A percentile compares a stretch with the other conserved stretches of the same genome.
Evolutionary conservation across 257 asterid species (phyloP).

Genomic region (Lithospermum erythrorhizon): DNA sequence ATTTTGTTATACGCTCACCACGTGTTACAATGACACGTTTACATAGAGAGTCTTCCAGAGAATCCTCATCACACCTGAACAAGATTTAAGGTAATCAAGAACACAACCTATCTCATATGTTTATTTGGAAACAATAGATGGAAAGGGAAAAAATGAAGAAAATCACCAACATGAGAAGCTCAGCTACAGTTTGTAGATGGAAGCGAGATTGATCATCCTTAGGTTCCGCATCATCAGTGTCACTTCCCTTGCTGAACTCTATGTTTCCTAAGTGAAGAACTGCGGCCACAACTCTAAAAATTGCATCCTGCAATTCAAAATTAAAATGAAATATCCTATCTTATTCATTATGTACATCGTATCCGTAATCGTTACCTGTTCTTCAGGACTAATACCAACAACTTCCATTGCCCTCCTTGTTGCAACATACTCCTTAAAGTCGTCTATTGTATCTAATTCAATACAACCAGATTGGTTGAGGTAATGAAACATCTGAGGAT

Average conservation of each 20-base stretch:
- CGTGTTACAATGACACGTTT: conserved; percentile 20
- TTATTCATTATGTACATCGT: background rate
- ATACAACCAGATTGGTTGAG: conserved; percentile 20
- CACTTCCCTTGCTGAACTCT: conserved; percentile 18
- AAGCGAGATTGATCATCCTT: conserved; percentile 18
- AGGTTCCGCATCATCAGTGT: conserved; percentile 20
- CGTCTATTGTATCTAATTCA: conserved; percentile 16
- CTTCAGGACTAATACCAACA: conserved; percentile 17
- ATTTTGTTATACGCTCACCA: conserved; percentile 18
- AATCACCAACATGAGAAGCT: conserved; percentile 13
- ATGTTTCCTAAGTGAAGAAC: conserved; percentile 21
- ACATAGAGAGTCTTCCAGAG: conserved; percentile 21
- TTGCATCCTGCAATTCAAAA: conserved; percentile 16
- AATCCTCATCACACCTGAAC: conserved; percentile 20
- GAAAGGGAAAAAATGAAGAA: background rate
- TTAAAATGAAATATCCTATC: background rate
- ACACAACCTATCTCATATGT: background rate
- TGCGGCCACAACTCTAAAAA: conserved; percentile 24
- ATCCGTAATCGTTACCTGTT: conserved; percentile 11
- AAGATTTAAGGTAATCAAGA: conserved; percentile 1
- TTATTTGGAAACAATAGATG: background rate
- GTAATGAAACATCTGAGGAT: conserved; percentile 15
- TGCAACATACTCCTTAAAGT: conserved; percentile 16
- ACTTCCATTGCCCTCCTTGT: conserved; percentile 22
- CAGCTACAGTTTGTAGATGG: conserved; percentile 20